phyloP scores from a whole-genome alignment of 345 rosid genomes.

The Aquilaria malaccensis region DNA sequence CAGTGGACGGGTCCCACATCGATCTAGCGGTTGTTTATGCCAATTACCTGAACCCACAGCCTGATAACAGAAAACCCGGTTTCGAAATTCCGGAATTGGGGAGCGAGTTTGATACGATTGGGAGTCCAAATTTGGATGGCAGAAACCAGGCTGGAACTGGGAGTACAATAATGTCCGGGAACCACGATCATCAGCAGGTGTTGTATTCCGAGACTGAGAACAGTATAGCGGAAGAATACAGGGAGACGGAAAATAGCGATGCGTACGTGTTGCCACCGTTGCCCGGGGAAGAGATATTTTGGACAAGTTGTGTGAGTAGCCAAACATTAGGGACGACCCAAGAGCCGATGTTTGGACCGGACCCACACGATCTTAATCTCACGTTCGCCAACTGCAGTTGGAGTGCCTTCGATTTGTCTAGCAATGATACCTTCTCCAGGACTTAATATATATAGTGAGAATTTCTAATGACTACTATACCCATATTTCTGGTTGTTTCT shows the following conservation, averaged over 20 bases:
- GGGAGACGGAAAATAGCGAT: slow-evolving; percentile 4
- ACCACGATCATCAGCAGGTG: slow-evolving; percentile 2
- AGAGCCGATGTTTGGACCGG: slow-evolving; percentile 23
- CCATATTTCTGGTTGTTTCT: background rate
- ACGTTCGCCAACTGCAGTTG: slow-evolving; percentile 33
- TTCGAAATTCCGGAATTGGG: slow-evolving; percentile 19
- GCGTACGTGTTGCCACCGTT: slow-evolving; percentile 32
- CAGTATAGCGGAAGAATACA: slow-evolving; percentile 9
- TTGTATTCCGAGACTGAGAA: too few species aligned
- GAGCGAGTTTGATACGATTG: slow-evolving; percentile 14
- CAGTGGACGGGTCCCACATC: slow-evolving; percentile 28
- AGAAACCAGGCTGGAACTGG: background rate
- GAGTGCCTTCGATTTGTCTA: slow-evolving; percentile 36
- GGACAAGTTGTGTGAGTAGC: slow-evolving; percentile 22
- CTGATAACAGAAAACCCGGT: slow-evolving; percentile 11
- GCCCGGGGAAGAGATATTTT: slow-evolving; percentile 30
- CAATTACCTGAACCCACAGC: slow-evolving; percentile 43
- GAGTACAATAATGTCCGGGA: slow-evolving; percentile 14
- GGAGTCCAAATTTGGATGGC: too few species aligned
- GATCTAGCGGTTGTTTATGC: slow-evolving; percentile 56
- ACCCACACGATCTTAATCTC: slow-evolving; percentile 26
- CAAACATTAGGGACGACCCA: slow-evolving; percentile 16
- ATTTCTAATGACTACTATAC: too few species aligned
- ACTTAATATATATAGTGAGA: slow-evolving; percentile 4
- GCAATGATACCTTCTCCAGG: slow-evolving; percentile 27